A percentile compares a stretch with the other conserved stretches of the same genome.
Conservation (phyloP, 176 grass and related monocot species). For the Canna indica region DNA sequence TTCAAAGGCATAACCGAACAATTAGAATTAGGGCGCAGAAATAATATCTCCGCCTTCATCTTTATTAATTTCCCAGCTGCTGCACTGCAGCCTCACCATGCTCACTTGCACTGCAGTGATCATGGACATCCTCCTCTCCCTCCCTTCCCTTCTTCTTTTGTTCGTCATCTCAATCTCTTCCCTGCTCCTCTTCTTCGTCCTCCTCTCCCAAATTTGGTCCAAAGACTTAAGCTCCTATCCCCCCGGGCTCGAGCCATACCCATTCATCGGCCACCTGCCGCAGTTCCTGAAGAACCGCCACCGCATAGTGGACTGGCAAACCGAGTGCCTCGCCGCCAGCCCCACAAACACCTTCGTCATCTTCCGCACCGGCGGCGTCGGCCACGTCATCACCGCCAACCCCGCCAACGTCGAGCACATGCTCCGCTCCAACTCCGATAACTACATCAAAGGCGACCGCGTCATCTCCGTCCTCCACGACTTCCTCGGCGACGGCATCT, state of each 20-base stretch:
- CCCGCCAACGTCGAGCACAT: slow-evolving; percentile 34
- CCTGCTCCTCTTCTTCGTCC: not conserved
- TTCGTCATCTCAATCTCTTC: not conserved
- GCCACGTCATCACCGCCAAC: slow-evolving; percentile 21
- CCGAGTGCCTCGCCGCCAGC: slow-evolving; percentile 20
- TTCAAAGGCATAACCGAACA: too few relatives aligned
- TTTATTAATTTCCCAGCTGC: too few relatives aligned
- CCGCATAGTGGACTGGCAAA: slow-evolving; percentile 24
- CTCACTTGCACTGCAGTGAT: not conserved
- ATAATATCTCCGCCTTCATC: too few relatives aligned
- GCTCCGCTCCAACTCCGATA: not conserved
- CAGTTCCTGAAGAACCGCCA: slow-evolving; percentile 27
- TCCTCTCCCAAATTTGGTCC: not conserved
- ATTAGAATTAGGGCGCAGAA: too few relatives aligned
- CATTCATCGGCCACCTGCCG: slow-evolving; percentile 20
- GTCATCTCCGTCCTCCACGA: not conserved
- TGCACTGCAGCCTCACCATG: too few relatives aligned
- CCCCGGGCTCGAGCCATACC: not conserved
- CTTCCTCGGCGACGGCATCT: slow-evolving; percentile 10
- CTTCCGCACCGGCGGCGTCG: not conserved
- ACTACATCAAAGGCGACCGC: not conserved
- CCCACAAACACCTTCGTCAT: slow-evolving; percentile 17
- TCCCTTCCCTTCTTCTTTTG: not conserved
- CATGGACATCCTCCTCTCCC: not conserved
- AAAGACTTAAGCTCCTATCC: not conserved